Evolutionary conservation across 805 yeast genomes (phyloP).

Genomic region (Maudiozyma serrabonitensis): DNA sequence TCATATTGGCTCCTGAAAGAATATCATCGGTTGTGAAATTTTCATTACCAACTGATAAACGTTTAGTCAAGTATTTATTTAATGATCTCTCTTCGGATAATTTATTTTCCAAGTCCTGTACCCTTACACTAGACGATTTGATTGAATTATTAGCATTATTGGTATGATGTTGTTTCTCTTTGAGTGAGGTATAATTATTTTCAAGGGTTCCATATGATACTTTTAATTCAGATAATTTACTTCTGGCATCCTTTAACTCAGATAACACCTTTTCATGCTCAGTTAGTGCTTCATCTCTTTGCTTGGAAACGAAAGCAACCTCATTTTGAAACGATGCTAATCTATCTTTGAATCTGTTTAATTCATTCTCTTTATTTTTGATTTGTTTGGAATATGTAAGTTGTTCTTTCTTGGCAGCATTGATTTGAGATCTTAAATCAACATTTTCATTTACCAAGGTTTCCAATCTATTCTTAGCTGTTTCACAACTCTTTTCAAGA

Average conservation of each 20-base stretch:
- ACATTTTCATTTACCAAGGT: constrained; percentile 37
- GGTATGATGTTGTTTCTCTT: constrained; percentile 23
- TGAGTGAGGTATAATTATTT: constrained; percentile 29
- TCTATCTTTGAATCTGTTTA: constrained; percentile 23
- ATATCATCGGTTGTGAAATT: background rate
- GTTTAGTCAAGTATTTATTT: constrained; percentile 23
- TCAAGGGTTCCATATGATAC: constrained; percentile 32
- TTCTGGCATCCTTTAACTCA: constrained; percentile 23
- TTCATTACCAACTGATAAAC: constrained; percentile 13
- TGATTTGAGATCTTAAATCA: constrained; percentile 33
- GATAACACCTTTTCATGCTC: constrained; percentile 22
- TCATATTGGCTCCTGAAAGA: constrained; percentile 7
- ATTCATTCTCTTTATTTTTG: constrained; percentile 29
- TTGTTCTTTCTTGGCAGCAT: constrained; percentile 30
- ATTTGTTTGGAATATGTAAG: constrained; percentile 30
- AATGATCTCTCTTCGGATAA: constrained; percentile 25
- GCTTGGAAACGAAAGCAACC: constrained; percentile 20
- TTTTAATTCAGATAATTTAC: constrained; percentile 19
- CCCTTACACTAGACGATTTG: constrained; percentile 33
- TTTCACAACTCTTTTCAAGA: constrained; percentile 25
- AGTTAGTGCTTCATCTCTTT: constrained; percentile 23
- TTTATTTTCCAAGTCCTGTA: constrained; percentile 31
- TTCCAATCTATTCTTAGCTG: constrained; percentile 31
- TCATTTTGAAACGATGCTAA: constrained; percentile 21
- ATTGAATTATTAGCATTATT: constrained; percentile 31